Percentiles rank a stretch among this genome's conserved stretches.
These are phyloP conservation scores for Exophiala phaeomuriformis DNA, from an alignment of 2,329 filamentous ascomycete species.

Conservation along the genomic window DNA sequence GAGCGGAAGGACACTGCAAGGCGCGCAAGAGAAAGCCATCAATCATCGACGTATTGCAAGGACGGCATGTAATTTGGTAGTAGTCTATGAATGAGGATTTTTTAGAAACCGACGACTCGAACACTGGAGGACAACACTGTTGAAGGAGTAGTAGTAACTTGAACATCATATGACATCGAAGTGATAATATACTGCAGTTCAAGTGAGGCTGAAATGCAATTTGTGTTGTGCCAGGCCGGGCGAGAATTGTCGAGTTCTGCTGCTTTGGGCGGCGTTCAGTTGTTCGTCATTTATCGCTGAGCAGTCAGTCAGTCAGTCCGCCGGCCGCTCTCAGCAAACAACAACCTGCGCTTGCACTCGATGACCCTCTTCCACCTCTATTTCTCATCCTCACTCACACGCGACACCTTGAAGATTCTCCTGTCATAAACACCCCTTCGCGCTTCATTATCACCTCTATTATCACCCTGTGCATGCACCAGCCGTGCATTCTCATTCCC, in stretches of 20 bases:
- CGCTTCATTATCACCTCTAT: conserved; percentile 28
- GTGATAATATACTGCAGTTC: too few species aligned
- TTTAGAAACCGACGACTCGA: background rate
- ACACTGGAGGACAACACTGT: too few species aligned
- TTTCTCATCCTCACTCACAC: conserved; percentile 11
- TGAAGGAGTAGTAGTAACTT: too few species aligned
- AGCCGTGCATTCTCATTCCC: conserved; percentile 6
- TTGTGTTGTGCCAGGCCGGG: too few species aligned
- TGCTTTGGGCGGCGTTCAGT: conserved; percentile 4
- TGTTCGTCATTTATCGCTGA: conserved; percentile 16
- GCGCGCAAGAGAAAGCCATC: background rate
- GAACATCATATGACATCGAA: too few species aligned
- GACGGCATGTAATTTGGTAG: background rate
- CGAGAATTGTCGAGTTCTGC: background rate
- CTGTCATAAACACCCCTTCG: conserved; percentile 26
- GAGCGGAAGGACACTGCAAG: background rate
- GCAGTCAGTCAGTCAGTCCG: background rate
- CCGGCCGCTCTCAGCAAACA: conserved; percentile 2
- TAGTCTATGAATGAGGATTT: background rate
- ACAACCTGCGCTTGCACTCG: conserved; percentile 6
- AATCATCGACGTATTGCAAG: background rate
- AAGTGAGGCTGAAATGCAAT: too few species aligned
- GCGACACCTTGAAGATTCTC: conserved; percentile 19
- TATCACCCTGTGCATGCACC: conserved; percentile 8
- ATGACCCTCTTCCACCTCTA: conserved; percentile 8